Conservation (phyloP, 2,329 filamentous ascomycete species). For the Bisporella sp. region DNA sequence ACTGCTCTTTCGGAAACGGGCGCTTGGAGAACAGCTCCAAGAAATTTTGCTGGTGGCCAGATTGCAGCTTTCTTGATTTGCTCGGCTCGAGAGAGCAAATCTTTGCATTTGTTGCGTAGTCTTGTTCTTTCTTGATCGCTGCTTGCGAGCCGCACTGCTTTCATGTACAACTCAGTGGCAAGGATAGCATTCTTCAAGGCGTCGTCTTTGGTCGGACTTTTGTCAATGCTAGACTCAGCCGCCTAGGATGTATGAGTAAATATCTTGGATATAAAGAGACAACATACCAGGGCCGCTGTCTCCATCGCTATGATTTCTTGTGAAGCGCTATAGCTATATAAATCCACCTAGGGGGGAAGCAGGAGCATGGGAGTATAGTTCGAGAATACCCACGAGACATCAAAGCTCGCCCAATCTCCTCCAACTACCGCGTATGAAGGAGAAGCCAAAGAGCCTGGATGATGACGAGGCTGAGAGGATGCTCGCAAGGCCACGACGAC, state of each 20-base stretch:
- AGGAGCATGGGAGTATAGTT: too few species aligned
- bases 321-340: too few species aligned
- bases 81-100: slow-evolving; percentile 67
- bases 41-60: slow-evolving; percentile 13
- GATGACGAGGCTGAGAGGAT: too few species aligned
- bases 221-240: slow-evolving; percentile 44
- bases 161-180: slow-evolving; percentile 77
- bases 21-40: slow-evolving; percentile 23
- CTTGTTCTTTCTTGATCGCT: slow-evolving; percentile 55
- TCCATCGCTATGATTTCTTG: slow-evolving; percentile 29
- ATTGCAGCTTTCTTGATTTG: slow-evolving; percentile 52
- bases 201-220: slow-evolving; percentile 46
- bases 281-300: slow-evolving; percentile 37
- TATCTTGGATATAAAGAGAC: neutral
- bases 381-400: too few species aligned
- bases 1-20: slow-evolving; percentile 49
- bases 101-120: slow-evolving; percentile 62
- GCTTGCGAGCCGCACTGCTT: slow-evolving; percentile 57
- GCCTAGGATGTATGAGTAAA: slow-evolving; percentile 32
- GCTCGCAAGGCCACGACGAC: too few species aligned
- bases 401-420: too few species aligned
- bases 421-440: too few species aligned
- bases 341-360: too few species aligned
- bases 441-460: too few species aligned
- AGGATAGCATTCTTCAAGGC: slow-evolving; percentile 70